Evolutionary conservation across 805 yeast species (phyloP).

Genomic region (Limtongia smithiae): DNA sequence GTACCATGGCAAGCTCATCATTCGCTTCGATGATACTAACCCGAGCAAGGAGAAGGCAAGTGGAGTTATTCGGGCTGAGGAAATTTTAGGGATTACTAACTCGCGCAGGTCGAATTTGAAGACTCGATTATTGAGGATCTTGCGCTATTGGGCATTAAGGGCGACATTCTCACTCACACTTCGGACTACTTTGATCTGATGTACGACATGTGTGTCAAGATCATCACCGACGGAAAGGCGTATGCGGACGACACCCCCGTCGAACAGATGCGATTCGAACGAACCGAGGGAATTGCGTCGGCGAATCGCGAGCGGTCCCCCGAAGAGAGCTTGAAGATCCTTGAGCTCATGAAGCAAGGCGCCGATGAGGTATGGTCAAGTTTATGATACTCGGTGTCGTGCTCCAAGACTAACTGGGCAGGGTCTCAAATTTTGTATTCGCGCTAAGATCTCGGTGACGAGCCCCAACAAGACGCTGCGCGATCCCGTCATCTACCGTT

Average conservation of each 20-base stretch:
- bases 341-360: conserved; percentile 89
- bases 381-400: background rate
- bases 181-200: conserved; percentile 90
- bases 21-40: conserved; percentile 97
- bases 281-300: conserved; percentile 95
- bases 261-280: conserved; percentile 96
- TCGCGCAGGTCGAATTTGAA: conserved; percentile 65
- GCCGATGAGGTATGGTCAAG: conserved; percentile 55
- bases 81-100: background rate
- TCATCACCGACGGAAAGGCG: conserved; percentile 95
- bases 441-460: conserved; percentile 93
- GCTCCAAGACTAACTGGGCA: background rate
- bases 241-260: conserved; percentile 95
- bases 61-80: background rate
- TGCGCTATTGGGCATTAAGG: conserved; percentile 84
- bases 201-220: conserved; percentile 78
- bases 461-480: conserved; percentile 92
- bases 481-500: conserved; percentile 97
- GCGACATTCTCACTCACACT: conserved; percentile 82
- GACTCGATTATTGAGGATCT: conserved; percentile 92
- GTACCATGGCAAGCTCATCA: conserved; percentile 93
- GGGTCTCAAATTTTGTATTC: conserved; percentile 86
- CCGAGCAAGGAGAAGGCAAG: conserved; percentile 84
- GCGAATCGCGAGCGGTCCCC: conserved; percentile 87
- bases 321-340: conserved; percentile 84